Conservation (phyloP, 2,329 filamentous ascomycete genomes). For the Zymoseptoria tritici region DNA sequence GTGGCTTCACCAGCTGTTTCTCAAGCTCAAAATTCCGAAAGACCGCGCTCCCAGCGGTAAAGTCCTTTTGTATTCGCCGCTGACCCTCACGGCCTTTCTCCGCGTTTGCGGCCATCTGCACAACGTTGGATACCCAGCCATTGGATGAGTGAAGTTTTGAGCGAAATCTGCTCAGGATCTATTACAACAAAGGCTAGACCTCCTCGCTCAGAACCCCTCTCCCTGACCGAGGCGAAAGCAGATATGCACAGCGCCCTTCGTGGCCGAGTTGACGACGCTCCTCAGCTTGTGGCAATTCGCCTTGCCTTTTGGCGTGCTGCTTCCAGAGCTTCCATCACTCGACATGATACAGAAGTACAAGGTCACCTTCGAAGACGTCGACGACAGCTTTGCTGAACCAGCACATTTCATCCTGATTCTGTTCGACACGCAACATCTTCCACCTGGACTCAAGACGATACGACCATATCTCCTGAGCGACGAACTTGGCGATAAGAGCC, state of each 20-base stretch:
- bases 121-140: slow-evolving; percentile 10
- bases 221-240: slow-evolving; percentile 5
- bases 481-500: slow-evolving; percentile 1
- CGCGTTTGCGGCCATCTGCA: slow-evolving; percentile 10
- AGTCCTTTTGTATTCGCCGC: slow-evolving; percentile 10
- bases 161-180: slow-evolving; percentile 4
- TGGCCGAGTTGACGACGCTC: slow-evolving; percentile 8
- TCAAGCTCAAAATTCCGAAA: slow-evolving; percentile 11
- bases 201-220: slow-evolving; percentile 9
- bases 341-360: slow-evolving; percentile 2
- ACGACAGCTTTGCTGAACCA: background rate
- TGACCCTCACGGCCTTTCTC: slow-evolving; percentile 12
- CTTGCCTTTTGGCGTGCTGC: slow-evolving; percentile 8
- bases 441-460: background rate
- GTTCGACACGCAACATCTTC: background rate
- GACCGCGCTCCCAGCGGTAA: background rate
- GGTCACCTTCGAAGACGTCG: slow-evolving; percentile 1
- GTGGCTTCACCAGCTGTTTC: slow-evolving; percentile 7
- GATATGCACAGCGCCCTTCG: slow-evolving; percentile 5
- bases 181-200: slow-evolving; percentile 9
- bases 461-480: slow-evolving; percentile 1
- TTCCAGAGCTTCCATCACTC: background rate
- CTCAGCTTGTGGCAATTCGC: slow-evolving; percentile 7
- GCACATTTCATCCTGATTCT: background rate
- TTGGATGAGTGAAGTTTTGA: slow-evolving; percentile 8